phyloP scores from a whole-genome alignment of 148 eudicot genomes.

The Limonium bicolor region DNA sequence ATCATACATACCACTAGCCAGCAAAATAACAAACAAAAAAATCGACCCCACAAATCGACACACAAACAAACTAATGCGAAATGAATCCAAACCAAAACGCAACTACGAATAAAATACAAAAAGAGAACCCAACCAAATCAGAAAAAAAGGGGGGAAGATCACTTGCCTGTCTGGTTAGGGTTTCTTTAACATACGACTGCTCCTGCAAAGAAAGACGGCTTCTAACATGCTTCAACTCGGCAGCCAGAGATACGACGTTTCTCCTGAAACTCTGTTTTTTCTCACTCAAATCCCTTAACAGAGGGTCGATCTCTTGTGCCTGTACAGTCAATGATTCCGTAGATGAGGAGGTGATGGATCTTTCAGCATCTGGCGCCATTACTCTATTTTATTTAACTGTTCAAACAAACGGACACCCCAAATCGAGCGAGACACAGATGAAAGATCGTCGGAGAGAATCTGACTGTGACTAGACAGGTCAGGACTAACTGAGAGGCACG shows the following conservation, averaged over 20 bases:
- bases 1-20: conserved; percentile 18
- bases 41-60: not conserved
- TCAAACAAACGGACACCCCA: not conserved
- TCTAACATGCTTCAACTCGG: conserved; percentile 82
- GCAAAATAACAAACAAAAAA: not conserved
- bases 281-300: conserved; percentile 81
- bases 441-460: not conserved
- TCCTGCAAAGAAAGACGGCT: conserved; percentile 54
- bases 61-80: not conserved
- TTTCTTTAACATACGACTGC: conserved; percentile 48
- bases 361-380: conserved; percentile 1
- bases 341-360: conserved; percentile 7
- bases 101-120: not conserved
- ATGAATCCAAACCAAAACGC: not conserved
- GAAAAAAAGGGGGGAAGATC: not conserved
- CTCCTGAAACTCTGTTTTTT: conserved; percentile 62
- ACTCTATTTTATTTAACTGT: not conserved
- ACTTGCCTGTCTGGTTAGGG: conserved; percentile 68
- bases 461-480: conserved; percentile 1
- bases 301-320: conserved; percentile 46
- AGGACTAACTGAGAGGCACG: not conserved
- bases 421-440: not conserved
- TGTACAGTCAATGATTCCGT: too few species aligned
- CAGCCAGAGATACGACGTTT: conserved; percentile 71
- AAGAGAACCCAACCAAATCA: conserved; percentile 3